Evolutionary conservation across 306 rosid genomes (phyloP), one percentile per base, ranked within the genome.

Genomic region (Geum urbanum): DNA sequence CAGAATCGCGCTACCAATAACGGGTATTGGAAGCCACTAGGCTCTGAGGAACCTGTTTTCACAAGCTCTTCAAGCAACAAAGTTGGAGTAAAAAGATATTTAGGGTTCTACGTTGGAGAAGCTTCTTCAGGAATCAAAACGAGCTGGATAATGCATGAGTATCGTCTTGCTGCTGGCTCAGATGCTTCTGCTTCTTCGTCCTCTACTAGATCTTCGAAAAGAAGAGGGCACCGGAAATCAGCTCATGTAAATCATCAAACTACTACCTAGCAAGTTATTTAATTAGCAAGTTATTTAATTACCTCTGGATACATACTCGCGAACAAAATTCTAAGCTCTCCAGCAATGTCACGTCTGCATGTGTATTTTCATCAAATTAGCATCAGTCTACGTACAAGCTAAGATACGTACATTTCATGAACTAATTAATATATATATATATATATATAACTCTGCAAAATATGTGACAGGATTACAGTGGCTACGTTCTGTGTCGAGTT

Each of bases 101-200:
- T 84, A 50, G 82, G 79, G 1, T 94, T 94, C 45, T 76, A 80
- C 75, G 13, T 85, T 0, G 97, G 96, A 44, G 87, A 90, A 67
- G 68, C 83, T 44, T 78, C 89, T 57, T 47, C 84, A 35, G 85
- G 81, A 8, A 67, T 74, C 80, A 86, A 78, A 84, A 92, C 98
- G 45, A 86, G 85, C 67, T 92, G 98, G 98, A 79, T 77, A 74
- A 90, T 92, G 98, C 96, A 92, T 57, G 97, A 92, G 77, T 92
- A 82, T 79, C 85, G 88, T 69, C 85, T 92, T 22, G 48, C 80
- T 59, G 76, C 79, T 20, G 62, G 76, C 24, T 59, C 87, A 20
- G 70, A 82, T 22, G 47, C 85, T 18, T 13, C 41, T 2, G 41
- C 84, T 35, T 72, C 84, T 5, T 44, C 84, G 43, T 45, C 69